A percentile compares a stretch with the other conserved stretches of the same genome.
These are phyloP conservation scores for Gyrodon lividus DNA, from an alignment of 768 basidiomycete genomes.

Conservation along the genomic window DNA sequence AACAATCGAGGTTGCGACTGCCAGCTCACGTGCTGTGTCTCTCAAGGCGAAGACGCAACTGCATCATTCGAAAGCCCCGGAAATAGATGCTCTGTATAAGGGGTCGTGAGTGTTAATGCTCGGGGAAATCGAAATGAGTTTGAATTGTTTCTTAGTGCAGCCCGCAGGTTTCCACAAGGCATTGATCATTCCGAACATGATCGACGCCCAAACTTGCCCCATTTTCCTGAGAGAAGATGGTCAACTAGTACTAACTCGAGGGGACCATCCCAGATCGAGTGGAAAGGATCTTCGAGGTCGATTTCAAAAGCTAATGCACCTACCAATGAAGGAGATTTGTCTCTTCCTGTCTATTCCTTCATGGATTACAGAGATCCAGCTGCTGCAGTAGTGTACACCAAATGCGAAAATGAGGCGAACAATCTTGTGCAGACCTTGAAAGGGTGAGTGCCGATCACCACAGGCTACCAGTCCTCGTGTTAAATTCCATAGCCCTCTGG, in stretches of 20 bases:
- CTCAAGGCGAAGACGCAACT: not conserved
- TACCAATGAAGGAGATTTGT: conserved; percentile 1
- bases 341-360: conserved; percentile 39
- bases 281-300: conserved; percentile 1
- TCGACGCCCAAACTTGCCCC: not conserved
- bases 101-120: conserved; percentile 9
- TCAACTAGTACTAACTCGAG: not conserved
- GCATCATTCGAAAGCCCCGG: not conserved
- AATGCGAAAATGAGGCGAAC: conserved; percentile 42
- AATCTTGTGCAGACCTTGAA: conserved; percentile 36
- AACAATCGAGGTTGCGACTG: not conserved
- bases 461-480: not conserved
- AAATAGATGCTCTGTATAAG: too few relatives aligned
- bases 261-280: not conserved
- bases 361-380: conserved; percentile 27
- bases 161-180: not conserved
- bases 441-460: conserved; percentile 29
- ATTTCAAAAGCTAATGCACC: conserved; percentile 1
- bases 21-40: not conserved
- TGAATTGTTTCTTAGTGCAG: conserved; percentile 7
- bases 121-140: not conserved
- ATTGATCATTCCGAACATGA: not conserved
- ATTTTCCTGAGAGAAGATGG: not conserved
- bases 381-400: conserved; percentile 40
- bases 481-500: conserved; percentile 38